Percentiles rank a stretch among this genome's conserved stretches.
Evolutionary conservation across 208 protist species (phyloP).

Genomic region (Leishmania major): DNA sequence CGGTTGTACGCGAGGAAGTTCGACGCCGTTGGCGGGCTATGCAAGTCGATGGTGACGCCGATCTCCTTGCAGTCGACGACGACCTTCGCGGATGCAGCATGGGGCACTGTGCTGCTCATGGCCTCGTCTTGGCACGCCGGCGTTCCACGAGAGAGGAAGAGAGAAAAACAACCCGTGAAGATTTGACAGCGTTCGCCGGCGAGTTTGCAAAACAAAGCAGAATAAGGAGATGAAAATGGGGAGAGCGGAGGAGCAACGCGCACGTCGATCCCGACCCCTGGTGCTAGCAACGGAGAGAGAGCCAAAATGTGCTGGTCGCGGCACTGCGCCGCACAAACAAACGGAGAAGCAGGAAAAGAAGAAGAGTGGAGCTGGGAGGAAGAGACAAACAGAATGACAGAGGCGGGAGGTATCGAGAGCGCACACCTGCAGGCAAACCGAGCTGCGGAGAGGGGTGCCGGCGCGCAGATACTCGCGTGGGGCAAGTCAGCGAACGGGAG

Average conservation of each 20-base stretch:
- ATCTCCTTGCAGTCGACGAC: constrained; percentile 33
- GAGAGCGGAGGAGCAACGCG: neutral
- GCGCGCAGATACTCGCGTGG: neutral
- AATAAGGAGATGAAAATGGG: neutral
- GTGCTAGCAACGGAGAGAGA: neutral
- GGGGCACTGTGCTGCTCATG: constrained; percentile 9
- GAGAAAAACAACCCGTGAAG: neutral
- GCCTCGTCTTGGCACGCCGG: neutral
- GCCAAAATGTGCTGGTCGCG: neutral
- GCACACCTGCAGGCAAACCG: neutral
- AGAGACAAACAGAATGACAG: neutral
- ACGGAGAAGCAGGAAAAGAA: neutral
- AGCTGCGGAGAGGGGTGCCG: neutral
- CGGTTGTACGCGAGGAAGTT: constrained; percentile 68
- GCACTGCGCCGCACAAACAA: neutral
- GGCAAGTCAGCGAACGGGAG: neutral
- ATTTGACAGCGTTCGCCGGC: neutral
- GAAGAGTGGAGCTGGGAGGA: neutral
- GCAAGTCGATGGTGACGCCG: constrained; percentile 43
- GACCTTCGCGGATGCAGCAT: constrained; percentile 9
- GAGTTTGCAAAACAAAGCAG: neutral
- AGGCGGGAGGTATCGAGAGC: neutral
- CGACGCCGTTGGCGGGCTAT: constrained; percentile 36
- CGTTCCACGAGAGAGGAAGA: neutral
- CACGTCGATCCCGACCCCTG: neutral